phyloP scores from a whole-genome alignment of 2,329 filamentous ascomycete genomes.

The Fusarium subtropicale region DNA sequence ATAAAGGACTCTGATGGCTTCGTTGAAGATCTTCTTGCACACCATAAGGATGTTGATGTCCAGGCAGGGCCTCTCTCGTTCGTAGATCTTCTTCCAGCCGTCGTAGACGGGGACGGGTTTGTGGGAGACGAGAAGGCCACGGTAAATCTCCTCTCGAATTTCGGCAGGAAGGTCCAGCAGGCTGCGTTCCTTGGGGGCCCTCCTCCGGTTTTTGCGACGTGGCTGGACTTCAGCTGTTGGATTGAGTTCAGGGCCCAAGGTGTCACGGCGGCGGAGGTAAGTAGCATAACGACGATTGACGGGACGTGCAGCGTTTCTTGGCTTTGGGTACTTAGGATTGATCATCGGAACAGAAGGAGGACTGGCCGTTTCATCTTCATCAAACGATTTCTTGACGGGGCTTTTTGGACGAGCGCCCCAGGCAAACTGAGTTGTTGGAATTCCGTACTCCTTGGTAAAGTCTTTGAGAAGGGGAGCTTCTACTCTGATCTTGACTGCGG shows the following conservation, averaged over 20 bases:
- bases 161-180: conserved; percentile 47
- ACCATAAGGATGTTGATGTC: conserved; percentile 53
- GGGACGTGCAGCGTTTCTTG: neutral
- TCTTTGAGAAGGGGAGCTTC: conserved; percentile 26
- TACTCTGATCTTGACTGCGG: neutral
- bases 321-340: neutral
- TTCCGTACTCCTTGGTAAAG: conserved; percentile 23
- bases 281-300: neutral
- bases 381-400: conserved; percentile 12
- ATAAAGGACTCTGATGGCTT: conserved; percentile 59
- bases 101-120: conserved; percentile 51
- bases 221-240: neutral
- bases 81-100: conserved; percentile 52
- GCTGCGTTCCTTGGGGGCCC: neutral
- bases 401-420: conserved; percentile 18
- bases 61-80: conserved; percentile 48
- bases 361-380: conserved; percentile 32
- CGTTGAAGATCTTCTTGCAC: conserved; percentile 51
- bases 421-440: conserved; percentile 23
- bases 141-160: conserved; percentile 50
- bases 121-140: conserved; percentile 48
- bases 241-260: neutral
- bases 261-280: neutral
- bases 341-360: conserved; percentile 25
- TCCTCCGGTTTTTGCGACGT: neutral